These are phyloP conservation scores for Candida piceae DNA, from an alignment of 805 yeast genomes.

Conservation along the genomic window DNA sequence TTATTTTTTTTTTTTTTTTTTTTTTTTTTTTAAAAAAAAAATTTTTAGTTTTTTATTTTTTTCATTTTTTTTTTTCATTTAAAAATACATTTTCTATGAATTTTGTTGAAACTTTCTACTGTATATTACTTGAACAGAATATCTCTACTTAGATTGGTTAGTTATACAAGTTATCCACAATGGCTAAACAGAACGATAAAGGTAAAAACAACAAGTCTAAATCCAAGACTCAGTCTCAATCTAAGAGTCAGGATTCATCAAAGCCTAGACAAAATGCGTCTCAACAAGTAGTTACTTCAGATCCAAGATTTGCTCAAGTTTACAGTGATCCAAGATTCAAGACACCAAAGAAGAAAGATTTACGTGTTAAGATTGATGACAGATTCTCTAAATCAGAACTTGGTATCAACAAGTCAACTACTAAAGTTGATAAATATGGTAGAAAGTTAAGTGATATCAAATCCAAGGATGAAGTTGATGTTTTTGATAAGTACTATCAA, in stretches of 20 bases:
- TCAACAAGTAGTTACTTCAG: conserved; percentile 41
- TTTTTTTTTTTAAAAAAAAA: not conserved
- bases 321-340: conserved; percentile 87
- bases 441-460: conserved; percentile 52
- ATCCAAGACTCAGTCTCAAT: no score
- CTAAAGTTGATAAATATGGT: conserved; percentile 83
- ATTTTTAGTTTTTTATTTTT: not conserved
- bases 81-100: no score
- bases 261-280: no score
- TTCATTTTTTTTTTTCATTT: no score
- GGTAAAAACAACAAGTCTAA: conserved; percentile 3
- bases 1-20: not conserved
- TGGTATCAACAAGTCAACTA: conserved; percentile 52
- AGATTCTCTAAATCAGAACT: conserved; percentile 71
- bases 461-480: conserved; percentile 39
- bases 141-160: not conserved
- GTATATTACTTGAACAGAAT: no score
- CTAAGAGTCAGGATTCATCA: no score
- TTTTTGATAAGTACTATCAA: conserved; percentile 62
- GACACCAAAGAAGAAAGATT: conserved; percentile 60
- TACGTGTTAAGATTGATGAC: conserved; percentile 76
- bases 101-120: no score
- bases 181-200: conserved; percentile 3
- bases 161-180: not conserved
- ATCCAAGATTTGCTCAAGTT: conserved; percentile 73